phyloP scores from a whole-genome alignment of 805 yeast genomes.

The Metschnikowia henanensis region DNA sequence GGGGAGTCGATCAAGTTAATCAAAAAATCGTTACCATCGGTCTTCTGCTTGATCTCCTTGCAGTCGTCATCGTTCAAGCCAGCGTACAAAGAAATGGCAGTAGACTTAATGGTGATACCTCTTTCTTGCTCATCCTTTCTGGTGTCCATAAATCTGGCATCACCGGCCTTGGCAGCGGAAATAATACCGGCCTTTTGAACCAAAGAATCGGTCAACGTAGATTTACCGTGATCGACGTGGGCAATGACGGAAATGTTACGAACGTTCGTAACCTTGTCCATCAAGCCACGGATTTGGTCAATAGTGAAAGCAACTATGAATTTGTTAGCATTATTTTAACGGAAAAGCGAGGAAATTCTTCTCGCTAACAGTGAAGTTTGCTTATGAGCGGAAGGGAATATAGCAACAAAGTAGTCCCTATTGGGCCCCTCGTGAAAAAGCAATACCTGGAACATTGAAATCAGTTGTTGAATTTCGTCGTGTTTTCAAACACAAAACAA shows the following conservation, averaged over 20 bases:
- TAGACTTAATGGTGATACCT: slow-evolving; percentile 98
- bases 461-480: too few species aligned
- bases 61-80: slow-evolving; percentile 83
- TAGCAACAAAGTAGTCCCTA: too few species aligned
- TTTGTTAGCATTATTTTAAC: slow-evolving; percentile 27
- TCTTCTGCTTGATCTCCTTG: slow-evolving; percentile 94
- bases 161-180: slow-evolving; percentile 99
- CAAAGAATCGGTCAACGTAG: slow-evolving; percentile 98
- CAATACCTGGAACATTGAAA: too few species aligned
- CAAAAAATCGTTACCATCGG: slow-evolving; percentile 66
- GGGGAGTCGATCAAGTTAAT: slow-evolving; percentile 98
- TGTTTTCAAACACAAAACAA: too few species aligned
- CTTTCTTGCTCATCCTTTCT: slow-evolving; percentile 99
- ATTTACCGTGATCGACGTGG: slow-evolving; percentile 99
- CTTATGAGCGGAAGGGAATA: too few species aligned
- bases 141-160: slow-evolving; percentile 99
- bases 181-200: slow-evolving; percentile 99
- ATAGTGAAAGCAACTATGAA: slow-evolving; percentile 49
- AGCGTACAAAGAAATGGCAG: slow-evolving; percentile 96
- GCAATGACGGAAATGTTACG: slow-evolving; percentile 99
- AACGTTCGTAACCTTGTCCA: slow-evolving; percentile 99
- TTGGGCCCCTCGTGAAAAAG: too few species aligned
- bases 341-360: too few species aligned
- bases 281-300: slow-evolving; percentile 94
- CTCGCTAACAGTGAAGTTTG: too few species aligned